A percentile compares a stretch with the other conserved stretches of the same genome.
These are phyloP conservation scores for Oidiodendron maius DNA, from an alignment of 495 filamentous ascomycete species.

Conservation along the genomic window DNA sequence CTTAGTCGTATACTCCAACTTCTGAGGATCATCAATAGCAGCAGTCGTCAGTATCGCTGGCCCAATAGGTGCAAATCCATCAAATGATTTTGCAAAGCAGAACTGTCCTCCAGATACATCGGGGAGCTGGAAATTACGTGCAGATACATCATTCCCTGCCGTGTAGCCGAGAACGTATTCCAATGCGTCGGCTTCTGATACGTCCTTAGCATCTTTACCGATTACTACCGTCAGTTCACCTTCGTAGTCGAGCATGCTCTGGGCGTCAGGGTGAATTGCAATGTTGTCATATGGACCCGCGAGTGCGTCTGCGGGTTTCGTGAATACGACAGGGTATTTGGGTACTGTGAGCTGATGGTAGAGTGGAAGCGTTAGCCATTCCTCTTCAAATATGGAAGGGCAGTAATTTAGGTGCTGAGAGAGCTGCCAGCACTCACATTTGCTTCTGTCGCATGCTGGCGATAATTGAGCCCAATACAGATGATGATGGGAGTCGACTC, in stretches of 20 bases:
- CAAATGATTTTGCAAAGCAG: slow-evolving; percentile 10
- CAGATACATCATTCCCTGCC: slow-evolving; percentile 19
- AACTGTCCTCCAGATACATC: slow-evolving; percentile 11
- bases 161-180: slow-evolving; percentile 20
- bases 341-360: slow-evolving; percentile 13
- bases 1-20: slow-evolving; percentile 4
- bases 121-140: slow-evolving; percentile 12
- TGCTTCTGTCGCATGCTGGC: slow-evolving; percentile 34
- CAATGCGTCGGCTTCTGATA: slow-evolving; percentile 4
- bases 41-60: background rate
- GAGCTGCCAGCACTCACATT: slow-evolving; percentile 17
- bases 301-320: slow-evolving; percentile 16
- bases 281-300: slow-evolving; percentile 14
- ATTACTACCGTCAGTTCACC: slow-evolving; percentile 18
- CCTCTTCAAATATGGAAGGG: background rate
- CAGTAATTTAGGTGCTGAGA: background rate
- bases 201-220: slow-evolving; percentile 14
- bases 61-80: slow-evolving; percentile 12
- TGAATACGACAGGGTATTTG: slow-evolving; percentile 12
- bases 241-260: slow-evolving; percentile 18
- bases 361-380: no score
- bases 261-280: slow-evolving; percentile 4
- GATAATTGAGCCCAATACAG: slow-evolving; percentile 41
- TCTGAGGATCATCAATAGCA: slow-evolving; percentile 14
- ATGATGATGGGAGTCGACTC: slow-evolving; percentile 17